Evolutionary conservation across 495 filamentous ascomycete genomes (phyloP).

Genomic region (Penicillium coffeae): DNA sequence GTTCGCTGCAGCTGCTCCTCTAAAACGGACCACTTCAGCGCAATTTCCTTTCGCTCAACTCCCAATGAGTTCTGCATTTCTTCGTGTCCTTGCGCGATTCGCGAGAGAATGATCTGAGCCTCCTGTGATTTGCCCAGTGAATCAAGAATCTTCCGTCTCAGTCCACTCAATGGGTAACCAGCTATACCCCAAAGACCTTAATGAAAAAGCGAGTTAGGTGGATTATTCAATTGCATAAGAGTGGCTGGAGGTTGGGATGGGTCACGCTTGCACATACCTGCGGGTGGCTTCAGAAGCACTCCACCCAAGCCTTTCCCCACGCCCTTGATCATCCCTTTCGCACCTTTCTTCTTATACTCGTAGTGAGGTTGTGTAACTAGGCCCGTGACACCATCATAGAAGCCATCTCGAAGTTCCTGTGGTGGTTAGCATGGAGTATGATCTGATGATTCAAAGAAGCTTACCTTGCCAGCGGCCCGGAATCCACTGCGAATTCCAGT

Average conservation of each 20-base stretch:
- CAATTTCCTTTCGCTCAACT: slow-evolving; percentile 17
- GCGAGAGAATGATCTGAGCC: slow-evolving; percentile 14
- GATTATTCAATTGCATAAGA: slow-evolving; percentile 4
- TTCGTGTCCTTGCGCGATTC: slow-evolving; percentile 23
- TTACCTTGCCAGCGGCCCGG: slow-evolving; percentile 61
- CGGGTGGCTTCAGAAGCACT: slow-evolving; percentile 64
- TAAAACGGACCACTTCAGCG: slow-evolving; percentile 14
- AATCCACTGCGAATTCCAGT: slow-evolving; percentile 67
- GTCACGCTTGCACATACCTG: slow-evolving; percentile 44
- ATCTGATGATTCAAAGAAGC: slow-evolving; percentile 54
- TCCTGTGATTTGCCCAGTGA: slow-evolving; percentile 24
- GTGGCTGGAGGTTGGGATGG: neutral
- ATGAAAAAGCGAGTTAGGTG: slow-evolving; percentile 17
- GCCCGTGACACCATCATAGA: slow-evolving; percentile 71
- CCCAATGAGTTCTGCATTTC: slow-evolving; percentile 20
- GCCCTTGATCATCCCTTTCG: slow-evolving; percentile 66
- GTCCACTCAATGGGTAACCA: slow-evolving; percentile 68
- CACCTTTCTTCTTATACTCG: slow-evolving; percentile 66
- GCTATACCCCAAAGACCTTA: slow-evolving; percentile 57
- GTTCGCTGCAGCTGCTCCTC: slow-evolving; percentile 6
- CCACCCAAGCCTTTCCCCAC: slow-evolving; percentile 74
- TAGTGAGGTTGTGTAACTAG: slow-evolving; percentile 67
- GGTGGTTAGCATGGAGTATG: slow-evolving; percentile 46
- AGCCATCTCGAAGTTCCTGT: slow-evolving; percentile 60
- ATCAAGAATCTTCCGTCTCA: slow-evolving; percentile 66